Base-by-base conservation (phyloP, 768 basidiomycete species). In the Paxillus ammoniavirescens region DNA sequence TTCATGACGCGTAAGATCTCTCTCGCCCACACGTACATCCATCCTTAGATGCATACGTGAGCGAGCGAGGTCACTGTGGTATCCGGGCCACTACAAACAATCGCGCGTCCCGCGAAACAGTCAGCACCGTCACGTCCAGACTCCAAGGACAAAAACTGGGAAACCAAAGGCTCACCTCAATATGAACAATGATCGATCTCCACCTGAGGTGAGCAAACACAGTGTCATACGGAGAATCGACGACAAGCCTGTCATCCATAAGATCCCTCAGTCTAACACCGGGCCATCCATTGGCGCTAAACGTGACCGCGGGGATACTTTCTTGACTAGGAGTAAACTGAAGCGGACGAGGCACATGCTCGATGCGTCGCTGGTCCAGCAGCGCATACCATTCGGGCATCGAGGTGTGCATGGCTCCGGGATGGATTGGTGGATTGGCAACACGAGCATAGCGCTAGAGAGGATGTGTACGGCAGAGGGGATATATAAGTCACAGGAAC, bases 31-130 rank as follows among this genome's bases (percentile, higher is more conserved):
- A 12, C 49, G 17, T 1, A 41, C 57, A 2, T 65, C 56, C 8
- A 68, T 44, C 35, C 63, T 58, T 8, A 52, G 14, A 28, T 18
- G 56, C 56, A 58, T 58, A 6, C 53, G 47, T 42, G 60, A 50
- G 4, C n/a, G 17, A 8, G 15, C 35, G 3, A 1, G 15, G 12
- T 26, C 23, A 13, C 33, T 3, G 9, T 51, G 31, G 8, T 67
- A 66, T 9, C 65, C 65, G 2, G 65, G 65, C 65, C 65, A 66
- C 65, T 66, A 30, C 28, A 18, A 26, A n/a, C 37, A 38, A 6
- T 23, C 21, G 35, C 38, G 21, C 7, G n/a, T 26, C 13, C 8
- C 26, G 33, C 14, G 2, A 31, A 33, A 47, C 26, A 26, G 26
- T 37, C 37, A 40, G 15, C 18, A 23, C 15, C 37, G 5, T 0